Percentiles rank a stretch among this genome's conserved stretches.
These are phyloP conservation scores for Didymella sp. DNA, from an alignment of 2,329 filamentous ascomycete genomes.

Conservation along the genomic window DNA sequence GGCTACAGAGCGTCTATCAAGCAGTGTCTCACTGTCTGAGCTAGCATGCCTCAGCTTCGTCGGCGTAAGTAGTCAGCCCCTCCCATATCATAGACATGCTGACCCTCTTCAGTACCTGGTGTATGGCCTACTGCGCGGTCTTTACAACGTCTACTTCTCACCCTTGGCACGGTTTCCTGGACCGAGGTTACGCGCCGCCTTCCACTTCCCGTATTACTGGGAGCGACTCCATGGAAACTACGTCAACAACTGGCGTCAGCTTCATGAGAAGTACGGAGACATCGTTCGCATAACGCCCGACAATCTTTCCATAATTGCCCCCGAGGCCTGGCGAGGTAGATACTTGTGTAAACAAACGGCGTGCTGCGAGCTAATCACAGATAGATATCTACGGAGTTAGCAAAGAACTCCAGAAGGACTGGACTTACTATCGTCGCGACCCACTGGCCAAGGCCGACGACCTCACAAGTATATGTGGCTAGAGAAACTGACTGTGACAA, in stretches of 20 bases:
- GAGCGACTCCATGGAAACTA: neutral
- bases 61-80: neutral
- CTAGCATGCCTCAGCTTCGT: neutral
- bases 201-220: slow-evolving; percentile 16
- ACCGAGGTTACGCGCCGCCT: slow-evolving; percentile 6
- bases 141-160: slow-evolving; percentile 16
- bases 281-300: neutral
- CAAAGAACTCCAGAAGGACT: neutral
- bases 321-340: neutral
- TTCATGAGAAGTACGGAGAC: slow-evolving; percentile 1
- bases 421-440: neutral
- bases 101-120: neutral
- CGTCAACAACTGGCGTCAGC: neutral
- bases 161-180: slow-evolving; percentile 17
- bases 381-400: neutral
- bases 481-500: too few species aligned
- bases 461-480: neutral
- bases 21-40: neutral
- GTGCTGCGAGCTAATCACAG: too few species aligned
- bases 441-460: neutral
- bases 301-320: neutral
- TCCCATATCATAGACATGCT: neutral
- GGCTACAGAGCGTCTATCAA: neutral
- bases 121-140: neutral
- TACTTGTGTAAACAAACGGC: too few species aligned